phyloP scores from a whole-genome alignment of 2,329 filamentous ascomycete species.

The Thyridium curvatum region DNA sequence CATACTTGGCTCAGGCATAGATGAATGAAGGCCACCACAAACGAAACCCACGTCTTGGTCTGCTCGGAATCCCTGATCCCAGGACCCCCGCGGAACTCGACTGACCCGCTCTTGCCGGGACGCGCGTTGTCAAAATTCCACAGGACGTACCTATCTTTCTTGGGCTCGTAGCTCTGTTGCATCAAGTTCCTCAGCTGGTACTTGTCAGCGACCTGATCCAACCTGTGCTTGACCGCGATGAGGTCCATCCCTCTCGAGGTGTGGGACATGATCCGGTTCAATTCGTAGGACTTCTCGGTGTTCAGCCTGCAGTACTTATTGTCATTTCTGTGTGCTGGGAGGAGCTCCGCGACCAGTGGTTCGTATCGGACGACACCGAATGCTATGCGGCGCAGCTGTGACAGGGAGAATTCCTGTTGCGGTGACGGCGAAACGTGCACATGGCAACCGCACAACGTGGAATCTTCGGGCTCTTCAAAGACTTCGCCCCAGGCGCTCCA shows the following conservation, averaged over 20 bases:
- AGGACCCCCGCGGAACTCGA: conserved; percentile 32
- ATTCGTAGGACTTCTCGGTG: no score
- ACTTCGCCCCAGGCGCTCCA: conserved; percentile 34
- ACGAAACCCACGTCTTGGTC: no score
- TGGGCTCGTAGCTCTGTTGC: conserved; percentile 29
- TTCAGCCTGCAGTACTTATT: conserved; percentile 29
- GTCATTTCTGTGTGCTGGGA: conserved; percentile 22
- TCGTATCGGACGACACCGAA: conserved; percentile 27
- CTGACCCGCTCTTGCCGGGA: conserved; percentile 28
- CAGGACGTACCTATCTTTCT: conserved; percentile 31
- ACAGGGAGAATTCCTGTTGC: conserved; percentile 26
- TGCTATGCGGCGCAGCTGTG: conserved; percentile 27
- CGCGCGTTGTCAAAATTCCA: conserved; percentile 34
- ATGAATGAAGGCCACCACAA: no score
- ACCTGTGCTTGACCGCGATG: no score
- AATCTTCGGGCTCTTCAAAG: conserved; percentile 27
- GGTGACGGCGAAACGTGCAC: conserved; percentile 34
- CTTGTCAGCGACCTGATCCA: no score
- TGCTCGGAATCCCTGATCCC: no score
- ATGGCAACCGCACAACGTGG: conserved; percentile 29
- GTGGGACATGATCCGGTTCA: no score
- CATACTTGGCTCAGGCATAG: no score
- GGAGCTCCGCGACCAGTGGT: conserved; percentile 23
- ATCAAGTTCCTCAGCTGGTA: conserved; percentile 31
- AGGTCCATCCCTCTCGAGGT: no score